Base-by-base conservation (phyloP, 257 asterid genomes). In the Cordia subcordata region DNA sequence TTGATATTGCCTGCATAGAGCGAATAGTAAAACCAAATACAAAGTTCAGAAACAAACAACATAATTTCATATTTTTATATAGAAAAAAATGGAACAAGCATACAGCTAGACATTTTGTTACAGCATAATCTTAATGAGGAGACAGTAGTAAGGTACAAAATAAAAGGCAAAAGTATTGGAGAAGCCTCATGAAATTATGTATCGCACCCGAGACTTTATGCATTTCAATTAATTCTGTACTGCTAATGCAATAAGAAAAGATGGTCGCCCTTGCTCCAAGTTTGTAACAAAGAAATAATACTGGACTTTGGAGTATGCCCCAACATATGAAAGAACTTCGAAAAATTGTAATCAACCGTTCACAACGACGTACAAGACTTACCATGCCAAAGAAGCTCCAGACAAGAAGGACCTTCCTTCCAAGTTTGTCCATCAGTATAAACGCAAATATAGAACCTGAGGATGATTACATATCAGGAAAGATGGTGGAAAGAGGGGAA, bases 331-430 rank as follows among this genome's bases (percentile, higher is more conserved):
- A 16, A 50, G 14, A 16, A 14, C 4, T 45, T 9, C 15, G 1
- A 45, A 45, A 4, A 58, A 42, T 20, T 58, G 46, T 33, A 2
- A 51, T 44, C 59, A 59, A 66, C 23, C 35, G 6, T 6, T 27
- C 35, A 27, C 13, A 50, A 27, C 3, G 18, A 46, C 23, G 50
- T 21, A 13, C 12, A 35, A 54, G 50, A 52, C 58, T 22, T 84
- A 91, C 96, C 98, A 91, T 91, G 93, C 96, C 96, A 61, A 76
- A 73, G 82, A 91, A 91, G 76, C 96, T 91, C 90, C 90, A 88
- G 51, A 88, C 85, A 64, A 91, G 96, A 51, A 91, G 96, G 60
- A 78, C 75, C 75, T 77, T 91, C 69, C 96, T 82, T 76, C 98
- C 98, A 46, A 88, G 68, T 68, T 79, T 88, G 79, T 91, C 98